Conservation (phyloP, 129 eudicot species). For the Arctium lappa region DNA sequence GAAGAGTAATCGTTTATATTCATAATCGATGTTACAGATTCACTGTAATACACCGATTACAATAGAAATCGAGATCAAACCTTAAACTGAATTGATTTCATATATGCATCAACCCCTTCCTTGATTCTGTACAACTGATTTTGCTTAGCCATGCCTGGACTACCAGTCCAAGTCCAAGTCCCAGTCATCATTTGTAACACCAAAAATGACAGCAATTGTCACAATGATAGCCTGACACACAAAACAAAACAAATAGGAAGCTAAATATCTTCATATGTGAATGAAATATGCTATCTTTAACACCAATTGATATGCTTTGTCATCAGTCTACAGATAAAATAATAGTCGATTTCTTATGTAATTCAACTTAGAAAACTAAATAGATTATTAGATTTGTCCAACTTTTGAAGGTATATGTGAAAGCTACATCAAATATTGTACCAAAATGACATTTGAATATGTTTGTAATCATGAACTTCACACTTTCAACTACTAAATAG, state of each 20-base stretch:
- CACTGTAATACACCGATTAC: background rate
- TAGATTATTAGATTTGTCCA: background rate
- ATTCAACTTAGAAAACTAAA: background rate
- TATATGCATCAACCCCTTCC: background rate
- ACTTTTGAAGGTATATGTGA: background rate
- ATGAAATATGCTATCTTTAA: background rate
- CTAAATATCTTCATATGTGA: background rate
- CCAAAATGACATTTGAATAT: background rate
- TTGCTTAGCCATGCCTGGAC: background rate
- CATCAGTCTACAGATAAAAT: background rate
- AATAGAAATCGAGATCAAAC: background rate
- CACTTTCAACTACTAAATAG: no score
- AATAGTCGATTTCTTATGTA: background rate
- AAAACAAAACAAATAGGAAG: no score
- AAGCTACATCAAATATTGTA: background rate
- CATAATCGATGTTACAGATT: background rate
- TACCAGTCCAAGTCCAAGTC: conserved; percentile 22
- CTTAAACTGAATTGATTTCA: background rate
- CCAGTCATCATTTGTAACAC: conserved; percentile 51
- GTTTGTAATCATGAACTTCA: no score
- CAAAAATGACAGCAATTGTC: conserved; percentile 50
- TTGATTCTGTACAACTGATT: conserved; percentile 17
- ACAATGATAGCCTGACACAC: conserved; percentile 61
- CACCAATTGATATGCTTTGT: background rate
- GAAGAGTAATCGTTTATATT: background rate